Evolutionary conservation across 768 basidiomycete species (phyloP).

Genomic region (Phanerochaete sordida): DNA sequence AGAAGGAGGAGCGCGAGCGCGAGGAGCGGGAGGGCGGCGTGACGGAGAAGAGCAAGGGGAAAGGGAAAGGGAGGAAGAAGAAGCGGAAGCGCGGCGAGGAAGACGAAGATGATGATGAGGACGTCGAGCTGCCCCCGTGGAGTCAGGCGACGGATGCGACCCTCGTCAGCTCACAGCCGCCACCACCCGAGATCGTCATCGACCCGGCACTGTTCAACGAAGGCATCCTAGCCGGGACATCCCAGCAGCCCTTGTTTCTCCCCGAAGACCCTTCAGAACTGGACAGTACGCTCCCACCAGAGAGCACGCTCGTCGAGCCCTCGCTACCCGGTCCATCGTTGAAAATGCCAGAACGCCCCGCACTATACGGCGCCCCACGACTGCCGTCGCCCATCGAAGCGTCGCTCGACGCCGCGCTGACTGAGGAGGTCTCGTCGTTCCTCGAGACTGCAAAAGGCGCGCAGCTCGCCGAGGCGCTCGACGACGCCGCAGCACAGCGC

Average conservation of each 20-base stretch:
- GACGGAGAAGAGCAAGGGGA: conserved; percentile 25
- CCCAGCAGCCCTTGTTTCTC: conserved; percentile 33
- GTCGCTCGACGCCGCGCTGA: conserved; percentile 57
- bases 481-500: conserved; percentile 64
- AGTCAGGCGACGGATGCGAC: conserved; percentile 22
- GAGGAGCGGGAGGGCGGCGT: conserved; percentile 28
- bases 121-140: conserved; percentile 14
- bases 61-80: conserved; percentile 29
- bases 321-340: too few relatives aligned
- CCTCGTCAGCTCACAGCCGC: conserved; percentile 15
- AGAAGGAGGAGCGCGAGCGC: conserved; percentile 59
- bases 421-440: conserved; percentile 67
- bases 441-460: conserved; percentile 59
- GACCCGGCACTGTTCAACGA: conserved; percentile 60
- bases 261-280: conserved; percentile 39
- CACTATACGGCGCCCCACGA: neutral
- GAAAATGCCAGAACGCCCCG: too few relatives aligned
- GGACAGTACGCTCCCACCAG: conserved; percentile 15
- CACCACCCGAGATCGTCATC: conserved; percentile 32
- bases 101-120: conserved; percentile 31
- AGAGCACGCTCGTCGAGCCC: too few relatives aligned
- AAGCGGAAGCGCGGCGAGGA: conserved; percentile 39
- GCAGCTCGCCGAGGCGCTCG: conserved; percentile 56
- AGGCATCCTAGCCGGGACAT: conserved; percentile 63
- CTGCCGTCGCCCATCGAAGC: conserved; percentile 45